A percentile compares a stretch with the other conserved stretches of the same genome.
Conservation (phyloP, 352 stramenopile species). For the Lagenidium giganteum region DNA sequence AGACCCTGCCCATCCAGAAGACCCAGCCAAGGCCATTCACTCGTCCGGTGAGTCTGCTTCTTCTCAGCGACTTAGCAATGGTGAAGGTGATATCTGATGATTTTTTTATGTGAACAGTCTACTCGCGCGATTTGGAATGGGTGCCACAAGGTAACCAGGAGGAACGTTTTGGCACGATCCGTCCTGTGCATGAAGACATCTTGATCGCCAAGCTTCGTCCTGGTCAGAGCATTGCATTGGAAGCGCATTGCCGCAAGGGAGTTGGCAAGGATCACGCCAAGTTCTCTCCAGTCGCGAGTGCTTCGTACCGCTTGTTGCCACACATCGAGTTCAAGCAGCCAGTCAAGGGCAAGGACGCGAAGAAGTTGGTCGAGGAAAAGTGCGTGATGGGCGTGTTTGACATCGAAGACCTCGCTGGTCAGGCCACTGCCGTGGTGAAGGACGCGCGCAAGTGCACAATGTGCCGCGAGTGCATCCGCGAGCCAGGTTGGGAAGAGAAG, state of each 20-base stretch:
- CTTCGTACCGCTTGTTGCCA: conserved; percentile 92
- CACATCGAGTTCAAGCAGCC: conserved; percentile 69
- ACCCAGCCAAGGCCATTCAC: conserved; percentile 59
- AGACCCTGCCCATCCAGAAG: conserved; percentile 59
- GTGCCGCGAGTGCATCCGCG: conserved; percentile 95
- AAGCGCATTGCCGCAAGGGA: conserved; percentile 93
- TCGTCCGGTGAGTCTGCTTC: conserved; percentile 38
- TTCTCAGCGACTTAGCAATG: conserved; percentile 6
- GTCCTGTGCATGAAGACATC: conserved; percentile 94
- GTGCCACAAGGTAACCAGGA: conserved; percentile 95
- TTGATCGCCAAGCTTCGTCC: conserved; percentile 95
- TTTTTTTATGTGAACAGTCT: conserved; percentile 50
- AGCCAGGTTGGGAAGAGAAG: conserved; percentile 77
- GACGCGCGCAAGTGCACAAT: conserved; percentile 91
- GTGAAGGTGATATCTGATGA: conserved; percentile 1
- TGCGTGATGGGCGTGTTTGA: conserved; percentile 86
- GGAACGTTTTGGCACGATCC: conserved; percentile 81
- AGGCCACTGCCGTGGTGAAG: conserved; percentile 77
- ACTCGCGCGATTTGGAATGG: conserved; percentile 94
- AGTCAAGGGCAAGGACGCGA: conserved; percentile 55
- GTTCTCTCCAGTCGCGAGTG: conserved; percentile 95
- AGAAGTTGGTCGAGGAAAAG: conserved; percentile 50
- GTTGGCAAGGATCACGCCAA: conserved; percentile 98
- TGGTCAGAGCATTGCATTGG: conserved; percentile 94
- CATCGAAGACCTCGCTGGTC: conserved; percentile 86